A percentile compares a stretch with the other conserved stretches of the same genome.
Conservation (phyloP, 2,329 filamentous ascomycete genomes). For the Cladosporium sp. region DNA sequence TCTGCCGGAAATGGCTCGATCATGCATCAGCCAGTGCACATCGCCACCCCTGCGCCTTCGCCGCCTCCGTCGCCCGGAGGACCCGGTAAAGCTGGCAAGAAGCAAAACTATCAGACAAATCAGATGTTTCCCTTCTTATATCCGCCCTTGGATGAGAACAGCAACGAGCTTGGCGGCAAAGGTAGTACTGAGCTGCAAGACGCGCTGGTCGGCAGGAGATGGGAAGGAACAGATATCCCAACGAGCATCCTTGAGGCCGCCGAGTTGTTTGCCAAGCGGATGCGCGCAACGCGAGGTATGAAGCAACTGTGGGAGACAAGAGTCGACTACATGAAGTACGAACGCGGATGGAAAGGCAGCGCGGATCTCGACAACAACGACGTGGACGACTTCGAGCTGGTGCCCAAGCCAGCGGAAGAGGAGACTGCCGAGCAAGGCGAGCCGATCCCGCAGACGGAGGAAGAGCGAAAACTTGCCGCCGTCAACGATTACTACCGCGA, state of each 20-base stretch:
- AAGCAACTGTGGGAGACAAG: constrained; percentile 92
- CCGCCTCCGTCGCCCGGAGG: constrained; percentile 87
- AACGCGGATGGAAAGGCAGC: constrained; percentile 72
- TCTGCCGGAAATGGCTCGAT: constrained; percentile 60
- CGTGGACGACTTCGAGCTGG: constrained; percentile 31
- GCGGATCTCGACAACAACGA: constrained; percentile 33
- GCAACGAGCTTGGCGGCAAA: constrained; percentile 86
- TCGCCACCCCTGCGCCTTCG: constrained; percentile 94
- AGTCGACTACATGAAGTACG: constrained; percentile 83
- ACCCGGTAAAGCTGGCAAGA: constrained; percentile 84
- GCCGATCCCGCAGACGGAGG: constrained; percentile 20
- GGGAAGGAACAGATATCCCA: constrained; percentile 91
- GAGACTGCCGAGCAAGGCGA: constrained; percentile 29
- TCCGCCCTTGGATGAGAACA: constrained; percentile 80
- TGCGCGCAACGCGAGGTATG: constrained; percentile 85
- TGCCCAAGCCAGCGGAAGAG: constrained; percentile 22
- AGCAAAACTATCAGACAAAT: constrained; percentile 98
- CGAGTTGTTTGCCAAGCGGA: constrained; percentile 80
- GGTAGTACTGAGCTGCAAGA: constrained; percentile 76
- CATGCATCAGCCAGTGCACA: constrained; percentile 91
- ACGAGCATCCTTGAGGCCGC: constrained; percentile 93
- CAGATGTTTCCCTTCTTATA: constrained; percentile 98
- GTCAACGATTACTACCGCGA: constrained; percentile 78
- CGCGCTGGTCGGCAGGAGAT: constrained; percentile 70
- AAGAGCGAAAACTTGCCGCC: constrained; percentile 33